These are phyloP conservation scores for Alternaria alternata DNA, from an alignment of 2,329 filamentous ascomycete genomes.

Conservation along the genomic window DNA sequence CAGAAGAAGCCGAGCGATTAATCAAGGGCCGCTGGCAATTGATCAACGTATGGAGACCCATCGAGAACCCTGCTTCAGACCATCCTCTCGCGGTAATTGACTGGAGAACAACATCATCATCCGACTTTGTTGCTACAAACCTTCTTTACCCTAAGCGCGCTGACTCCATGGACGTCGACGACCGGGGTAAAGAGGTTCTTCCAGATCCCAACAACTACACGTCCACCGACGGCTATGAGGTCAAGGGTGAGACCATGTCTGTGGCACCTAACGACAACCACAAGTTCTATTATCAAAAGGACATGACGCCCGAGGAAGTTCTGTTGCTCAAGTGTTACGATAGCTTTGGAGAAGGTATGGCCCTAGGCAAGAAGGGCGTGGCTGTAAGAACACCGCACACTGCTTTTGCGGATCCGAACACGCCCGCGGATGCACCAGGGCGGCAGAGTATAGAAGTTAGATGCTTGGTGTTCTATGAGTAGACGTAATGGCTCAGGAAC, in stretches of 20 bases:
- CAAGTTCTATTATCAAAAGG: constrained; percentile 71
- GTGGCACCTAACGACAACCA: constrained; percentile 67
- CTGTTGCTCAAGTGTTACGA: constrained; percentile 63
- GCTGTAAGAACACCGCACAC: constrained; percentile 69
- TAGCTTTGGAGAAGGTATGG: constrained; percentile 54
- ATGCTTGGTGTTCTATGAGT: constrained; percentile 69
- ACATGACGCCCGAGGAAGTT: constrained; percentile 68
- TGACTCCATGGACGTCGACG: constrained; percentile 56
- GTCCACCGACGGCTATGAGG: constrained; percentile 69
- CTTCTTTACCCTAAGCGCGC: constrained; percentile 65
- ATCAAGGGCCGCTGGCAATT: constrained; percentile 69
- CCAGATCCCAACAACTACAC: constrained; percentile 57
- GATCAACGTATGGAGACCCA: constrained; percentile 76
- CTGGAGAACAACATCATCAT: constrained; percentile 64
- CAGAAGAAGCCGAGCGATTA: constrained; percentile 64
- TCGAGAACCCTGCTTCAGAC: constrained; percentile 69
- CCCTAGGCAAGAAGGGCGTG: constrained; percentile 50
- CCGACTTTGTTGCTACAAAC: constrained; percentile 68
- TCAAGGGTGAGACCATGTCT: constrained; percentile 68
- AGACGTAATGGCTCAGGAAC: not conserved
- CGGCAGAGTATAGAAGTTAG: constrained; percentile 72
- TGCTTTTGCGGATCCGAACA: constrained; percentile 65
- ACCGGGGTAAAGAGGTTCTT: constrained; percentile 66
- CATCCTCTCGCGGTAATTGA: constrained; percentile 75
- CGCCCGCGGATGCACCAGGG: constrained; percentile 58